A percentile compares a stretch with the other conserved stretches of the same genome.
Conservation (phyloP, 208 protist species). For the Crithidia acanthocephali region DNA sequence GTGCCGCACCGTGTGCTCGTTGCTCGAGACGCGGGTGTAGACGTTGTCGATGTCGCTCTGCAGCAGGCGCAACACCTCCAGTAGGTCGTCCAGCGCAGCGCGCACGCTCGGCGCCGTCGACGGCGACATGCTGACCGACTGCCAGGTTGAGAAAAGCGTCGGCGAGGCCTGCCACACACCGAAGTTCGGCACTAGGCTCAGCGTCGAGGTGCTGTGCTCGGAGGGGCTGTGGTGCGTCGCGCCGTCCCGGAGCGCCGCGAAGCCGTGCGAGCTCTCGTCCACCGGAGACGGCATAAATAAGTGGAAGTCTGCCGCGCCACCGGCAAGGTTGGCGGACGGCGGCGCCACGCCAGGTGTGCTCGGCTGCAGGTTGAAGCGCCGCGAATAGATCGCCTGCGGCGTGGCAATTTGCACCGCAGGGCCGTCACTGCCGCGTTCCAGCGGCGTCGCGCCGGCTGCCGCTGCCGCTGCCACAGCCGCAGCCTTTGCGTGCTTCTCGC, state of each 20-base stretch:
- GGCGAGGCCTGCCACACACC: slow-evolving; percentile 30
- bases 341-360: neutral
- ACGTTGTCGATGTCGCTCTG: slow-evolving; percentile 45
- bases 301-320: slow-evolving; percentile 2
- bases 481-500: neutral
- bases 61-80: slow-evolving; percentile 40
- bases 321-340: neutral
- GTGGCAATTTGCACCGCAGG: neutral
- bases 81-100: slow-evolving; percentile 30
- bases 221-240: slow-evolving; percentile 16
- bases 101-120: neutral
- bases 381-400: neutral
- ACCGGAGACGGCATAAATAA: slow-evolving; percentile 29
- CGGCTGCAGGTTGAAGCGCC: neutral
- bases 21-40: slow-evolving; percentile 23
- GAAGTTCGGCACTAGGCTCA: slow-evolving; percentile 25
- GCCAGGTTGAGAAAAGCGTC: slow-evolving; percentile 17
- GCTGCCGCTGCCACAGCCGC: neutral
- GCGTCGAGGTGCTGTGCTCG: slow-evolving; percentile 26
- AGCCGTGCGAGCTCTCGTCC: slow-evolving; percentile 17
- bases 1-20: slow-evolving; percentile 30
- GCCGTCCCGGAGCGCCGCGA: slow-evolving; percentile 17
- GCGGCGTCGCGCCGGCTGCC: neutral
- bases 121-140: slow-evolving; percentile 10
- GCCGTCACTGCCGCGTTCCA: neutral